Evolutionary conservation across 2,329 filamentous ascomycete species (phyloP).

Genomic region (Cladorrhinum sp.): DNA sequence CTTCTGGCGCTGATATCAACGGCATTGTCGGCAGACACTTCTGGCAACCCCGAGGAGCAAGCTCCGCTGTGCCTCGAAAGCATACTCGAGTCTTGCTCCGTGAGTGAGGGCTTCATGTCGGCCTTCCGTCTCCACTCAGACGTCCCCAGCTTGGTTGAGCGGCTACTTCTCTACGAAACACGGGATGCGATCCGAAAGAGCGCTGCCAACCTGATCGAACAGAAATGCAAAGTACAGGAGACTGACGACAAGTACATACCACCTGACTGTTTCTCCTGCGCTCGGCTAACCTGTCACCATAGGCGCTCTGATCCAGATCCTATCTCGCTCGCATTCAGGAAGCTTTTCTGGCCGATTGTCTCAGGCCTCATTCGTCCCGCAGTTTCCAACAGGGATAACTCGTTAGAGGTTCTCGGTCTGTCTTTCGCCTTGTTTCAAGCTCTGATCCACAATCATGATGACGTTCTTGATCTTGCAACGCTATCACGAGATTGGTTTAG

Average conservation of each 20-base stretch:
- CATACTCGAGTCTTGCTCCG: slow-evolving; percentile 40
- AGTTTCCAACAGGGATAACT: slow-evolving; percentile 32
- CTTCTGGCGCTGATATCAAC: slow-evolving; percentile 32
- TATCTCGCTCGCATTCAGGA: slow-evolving; percentile 38
- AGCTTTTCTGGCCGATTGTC: slow-evolving; percentile 48
- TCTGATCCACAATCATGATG: slow-evolving; percentile 35
- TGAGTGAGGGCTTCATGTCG: slow-evolving; percentile 39
- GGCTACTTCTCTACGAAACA: slow-evolving; percentile 38
- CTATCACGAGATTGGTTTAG: slow-evolving; percentile 28
- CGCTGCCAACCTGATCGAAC: slow-evolving; percentile 35
- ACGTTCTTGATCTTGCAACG: slow-evolving; percentile 30
- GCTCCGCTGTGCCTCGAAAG: slow-evolving; percentile 37
- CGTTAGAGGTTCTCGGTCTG: slow-evolving; percentile 46
- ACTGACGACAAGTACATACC: too few species aligned
- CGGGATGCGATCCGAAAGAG: slow-evolving; percentile 37
- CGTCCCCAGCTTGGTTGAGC: slow-evolving; percentile 31
- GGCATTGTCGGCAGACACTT: slow-evolving; percentile 25
- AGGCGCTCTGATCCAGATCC: slow-evolving; percentile 24
- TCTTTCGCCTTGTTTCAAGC: slow-evolving; percentile 40
- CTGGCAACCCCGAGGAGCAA: slow-evolving; percentile 31
- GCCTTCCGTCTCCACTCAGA: slow-evolving; percentile 33
- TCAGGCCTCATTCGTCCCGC: slow-evolving; percentile 38
- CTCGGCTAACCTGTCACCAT: too few species aligned
- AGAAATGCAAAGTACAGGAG: slow-evolving; percentile 22
- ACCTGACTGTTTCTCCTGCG: too few species aligned